Percentiles rank a stretch among this genome's conserved stretches.
phyloP scores from a whole-genome alignment of 352 stramenopile genomes.

The Globisporangium barbulae region DNA sequence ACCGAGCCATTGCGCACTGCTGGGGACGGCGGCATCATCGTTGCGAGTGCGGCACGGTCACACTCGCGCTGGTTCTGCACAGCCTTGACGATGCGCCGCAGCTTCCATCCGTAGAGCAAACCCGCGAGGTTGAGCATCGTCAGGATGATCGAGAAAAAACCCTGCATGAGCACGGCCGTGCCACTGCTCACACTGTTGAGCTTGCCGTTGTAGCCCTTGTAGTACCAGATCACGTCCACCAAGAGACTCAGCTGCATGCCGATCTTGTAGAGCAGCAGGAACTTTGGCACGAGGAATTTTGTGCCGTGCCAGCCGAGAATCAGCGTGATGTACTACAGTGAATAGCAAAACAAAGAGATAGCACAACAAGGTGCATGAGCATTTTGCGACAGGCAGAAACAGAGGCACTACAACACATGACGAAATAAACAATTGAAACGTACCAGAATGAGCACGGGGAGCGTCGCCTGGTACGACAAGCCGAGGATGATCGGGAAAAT shows the following conservation, averaged over 20 bases:
- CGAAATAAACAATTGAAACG: constrained; percentile 11
- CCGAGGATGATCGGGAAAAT: constrained; percentile 87
- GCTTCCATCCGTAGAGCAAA: constrained; percentile 86
- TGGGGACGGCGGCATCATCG: constrained; percentile 62
- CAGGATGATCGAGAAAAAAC: constrained; percentile 81
- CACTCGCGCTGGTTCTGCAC: constrained; percentile 80
- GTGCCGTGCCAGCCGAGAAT: constrained; percentile 87
- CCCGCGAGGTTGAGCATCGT: constrained; percentile 75
- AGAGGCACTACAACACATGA: background rate
- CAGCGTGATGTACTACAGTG: constrained; percentile 67
- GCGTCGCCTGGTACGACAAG: constrained; percentile 76
- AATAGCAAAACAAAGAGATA: background rate
- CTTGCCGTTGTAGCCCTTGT: constrained; percentile 84
- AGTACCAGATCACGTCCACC: constrained; percentile 87
- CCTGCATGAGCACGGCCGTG: constrained; percentile 83
- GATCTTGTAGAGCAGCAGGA: constrained; percentile 87
- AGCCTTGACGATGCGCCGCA: constrained; percentile 82
- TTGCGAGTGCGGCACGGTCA: constrained; percentile 73
- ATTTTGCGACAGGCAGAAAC: background rate
- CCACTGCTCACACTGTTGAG: constrained; percentile 66
- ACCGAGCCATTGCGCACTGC: constrained; percentile 30
- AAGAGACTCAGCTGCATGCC: constrained; percentile 85
- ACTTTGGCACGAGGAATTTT: constrained; percentile 85
- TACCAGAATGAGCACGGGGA: constrained; percentile 81
- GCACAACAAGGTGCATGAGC: background rate